Percentiles rank a stretch among this genome's conserved stretches.
Conservation (phyloP, 441 rosid species). For the Eruca vesicaria region DNA sequence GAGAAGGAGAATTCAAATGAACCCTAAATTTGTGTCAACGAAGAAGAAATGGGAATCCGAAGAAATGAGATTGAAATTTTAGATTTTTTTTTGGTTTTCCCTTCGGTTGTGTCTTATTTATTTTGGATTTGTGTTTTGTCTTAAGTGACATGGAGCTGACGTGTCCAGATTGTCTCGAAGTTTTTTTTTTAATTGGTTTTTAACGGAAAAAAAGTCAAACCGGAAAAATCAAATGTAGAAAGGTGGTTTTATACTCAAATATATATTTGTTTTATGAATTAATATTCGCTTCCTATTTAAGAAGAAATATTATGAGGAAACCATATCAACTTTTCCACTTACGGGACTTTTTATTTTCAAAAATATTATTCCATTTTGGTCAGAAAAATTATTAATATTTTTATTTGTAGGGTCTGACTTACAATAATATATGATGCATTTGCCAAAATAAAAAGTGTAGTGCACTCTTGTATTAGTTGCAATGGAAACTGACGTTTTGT, state of each 20-base stretch:
- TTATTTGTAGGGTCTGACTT: neutral
- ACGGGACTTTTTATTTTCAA: neutral
- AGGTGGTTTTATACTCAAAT: neutral
- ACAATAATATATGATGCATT: neutral
- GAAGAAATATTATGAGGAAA: neutral
- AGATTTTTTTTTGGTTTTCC: neutral
- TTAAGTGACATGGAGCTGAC: slow-evolving; percentile 16
- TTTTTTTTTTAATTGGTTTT: neutral
- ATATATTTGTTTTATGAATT: neutral
- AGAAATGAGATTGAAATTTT: slow-evolving; percentile 9
- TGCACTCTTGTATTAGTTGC: neutral
- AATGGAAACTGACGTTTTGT: neutral
- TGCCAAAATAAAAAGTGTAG: neutral
- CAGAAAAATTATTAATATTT: neutral
- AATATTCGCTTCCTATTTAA: neutral
- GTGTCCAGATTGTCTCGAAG: neutral
- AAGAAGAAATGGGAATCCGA: slow-evolving; percentile 17
- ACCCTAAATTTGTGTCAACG: slow-evolving; percentile 32
- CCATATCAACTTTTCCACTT: neutral
- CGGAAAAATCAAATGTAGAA: neutral
- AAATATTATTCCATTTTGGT: neutral
- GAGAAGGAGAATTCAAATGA: neutral
- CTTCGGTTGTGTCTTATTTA: neutral
- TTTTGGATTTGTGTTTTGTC: neutral
- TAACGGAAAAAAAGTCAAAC: neutral